These are phyloP conservation scores for Grammothele lineata DNA, from an alignment of 768 basidiomycete genomes.

Conservation along the genomic window DNA sequence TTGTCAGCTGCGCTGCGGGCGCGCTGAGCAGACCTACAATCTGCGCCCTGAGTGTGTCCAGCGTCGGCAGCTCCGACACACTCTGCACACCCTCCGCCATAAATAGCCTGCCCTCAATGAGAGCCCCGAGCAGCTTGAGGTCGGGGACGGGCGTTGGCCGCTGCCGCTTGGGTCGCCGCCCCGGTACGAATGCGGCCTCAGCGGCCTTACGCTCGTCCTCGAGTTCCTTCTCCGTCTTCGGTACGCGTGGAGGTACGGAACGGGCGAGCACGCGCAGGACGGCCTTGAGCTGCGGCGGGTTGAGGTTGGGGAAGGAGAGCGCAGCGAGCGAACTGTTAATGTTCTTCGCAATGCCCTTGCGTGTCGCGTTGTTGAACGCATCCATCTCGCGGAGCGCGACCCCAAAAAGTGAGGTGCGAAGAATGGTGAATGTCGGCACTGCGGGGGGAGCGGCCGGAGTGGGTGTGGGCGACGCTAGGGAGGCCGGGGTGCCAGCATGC, in stretches of 20 bases:
- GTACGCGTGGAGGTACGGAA: slow-evolving; percentile 55
- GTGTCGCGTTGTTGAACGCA: slow-evolving; percentile 43
- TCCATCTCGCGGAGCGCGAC: slow-evolving; percentile 65
- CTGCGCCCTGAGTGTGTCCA: slow-evolving; percentile 76
- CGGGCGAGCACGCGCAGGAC: slow-evolving; percentile 66
- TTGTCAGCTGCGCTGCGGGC: slow-evolving; percentile 70
- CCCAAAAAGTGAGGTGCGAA: slow-evolving; percentile 77
- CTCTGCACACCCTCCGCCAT: slow-evolving; percentile 52
- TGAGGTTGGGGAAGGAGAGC: slow-evolving; percentile 58
- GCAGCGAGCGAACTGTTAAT: slow-evolving; percentile 62
- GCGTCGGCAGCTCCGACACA: slow-evolving; percentile 69
- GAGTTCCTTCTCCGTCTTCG: slow-evolving; percentile 48
- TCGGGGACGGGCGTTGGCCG: slow-evolving; percentile 57
- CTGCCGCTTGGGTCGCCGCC: slow-evolving; percentile 59
- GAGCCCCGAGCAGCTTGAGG: slow-evolving; percentile 68
- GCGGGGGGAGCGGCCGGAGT: slow-evolving; percentile 22
- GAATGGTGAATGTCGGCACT: slow-evolving; percentile 56
- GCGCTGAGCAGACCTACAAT: slow-evolving; percentile 80
- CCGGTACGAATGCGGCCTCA: slow-evolving; percentile 64
- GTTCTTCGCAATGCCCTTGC: slow-evolving; percentile 49
- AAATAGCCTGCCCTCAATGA: slow-evolving; percentile 75
- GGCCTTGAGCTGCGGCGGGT: slow-evolving; percentile 68
- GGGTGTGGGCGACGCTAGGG: slow-evolving; percentile 31
- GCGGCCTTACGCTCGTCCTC: slow-evolving; percentile 41
- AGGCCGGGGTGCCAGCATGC: slow-evolving; percentile 30